Percentiles rank a stretch among this genome's conserved stretches.
Conservation (phyloP, 2,329 filamentous ascomycete genomes). For the Apiospora phragmitis region DNA sequence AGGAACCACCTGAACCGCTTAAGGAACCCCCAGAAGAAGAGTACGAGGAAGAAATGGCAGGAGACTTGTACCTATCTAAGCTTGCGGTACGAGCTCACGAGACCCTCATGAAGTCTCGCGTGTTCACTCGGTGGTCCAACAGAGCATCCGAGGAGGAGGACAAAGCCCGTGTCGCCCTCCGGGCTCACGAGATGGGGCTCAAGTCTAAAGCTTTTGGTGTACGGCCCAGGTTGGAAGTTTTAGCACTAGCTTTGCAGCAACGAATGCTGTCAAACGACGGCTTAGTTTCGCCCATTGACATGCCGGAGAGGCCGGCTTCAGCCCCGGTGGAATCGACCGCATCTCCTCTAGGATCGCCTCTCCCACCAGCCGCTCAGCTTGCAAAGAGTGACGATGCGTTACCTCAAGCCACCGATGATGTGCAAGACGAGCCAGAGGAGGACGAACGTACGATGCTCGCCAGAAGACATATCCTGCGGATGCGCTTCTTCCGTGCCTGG, state of each 20-base stretch:
- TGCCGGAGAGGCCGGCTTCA: neutral
- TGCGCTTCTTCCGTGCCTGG: constrained; percentile 34
- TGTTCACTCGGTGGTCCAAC: constrained; percentile 31
- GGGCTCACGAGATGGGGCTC: constrained; percentile 30
- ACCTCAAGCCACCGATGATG: neutral
- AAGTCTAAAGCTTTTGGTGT: constrained; percentile 31
- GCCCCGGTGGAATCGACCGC: neutral
- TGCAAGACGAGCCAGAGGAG: constrained; percentile 10
- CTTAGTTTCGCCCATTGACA: neutral
- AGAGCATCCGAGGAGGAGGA: constrained; percentile 28
- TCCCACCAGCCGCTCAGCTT: neutral
- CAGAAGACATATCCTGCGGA: constrained; percentile 33
- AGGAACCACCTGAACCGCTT: constrained; percentile 16
- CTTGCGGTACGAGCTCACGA: constrained; percentile 28
- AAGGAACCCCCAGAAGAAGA: constrained; percentile 14
- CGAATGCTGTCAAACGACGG: constrained; percentile 7
- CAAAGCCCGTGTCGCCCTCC: constrained; percentile 28
- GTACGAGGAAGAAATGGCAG: constrained; percentile 15
- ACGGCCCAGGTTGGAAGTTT: constrained; percentile 12
- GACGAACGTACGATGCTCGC: constrained; percentile 33
- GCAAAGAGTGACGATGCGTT: neutral
- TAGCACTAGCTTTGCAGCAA: constrained; percentile 11
- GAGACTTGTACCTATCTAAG: constrained; percentile 22
- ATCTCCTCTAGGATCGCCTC: neutral
- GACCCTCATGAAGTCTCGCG: constrained; percentile 30